These are phyloP conservation scores for Ustilago trichophora DNA, from an alignment of 1,284 basidiomycete genomes.

Conservation along the genomic window DNA sequence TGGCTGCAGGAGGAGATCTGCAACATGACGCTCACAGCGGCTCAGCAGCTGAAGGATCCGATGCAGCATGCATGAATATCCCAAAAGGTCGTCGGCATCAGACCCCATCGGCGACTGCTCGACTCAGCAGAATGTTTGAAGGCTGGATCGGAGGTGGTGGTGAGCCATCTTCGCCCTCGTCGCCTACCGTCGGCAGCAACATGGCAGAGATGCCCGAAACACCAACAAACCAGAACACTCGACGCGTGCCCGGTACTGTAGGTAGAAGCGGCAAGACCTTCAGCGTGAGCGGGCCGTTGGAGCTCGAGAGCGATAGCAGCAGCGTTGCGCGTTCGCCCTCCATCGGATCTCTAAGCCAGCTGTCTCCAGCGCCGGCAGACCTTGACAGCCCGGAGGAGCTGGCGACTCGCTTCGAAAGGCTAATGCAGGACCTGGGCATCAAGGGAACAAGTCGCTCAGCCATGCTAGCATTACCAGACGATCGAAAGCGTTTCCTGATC, in stretches of 20 bases:
- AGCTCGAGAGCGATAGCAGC: constrained; percentile 44
- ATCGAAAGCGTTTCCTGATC: constrained; percentile 78
- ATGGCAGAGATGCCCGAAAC: constrained; percentile 23
- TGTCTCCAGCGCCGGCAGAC: constrained; percentile 18
- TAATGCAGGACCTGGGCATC: constrained; percentile 69
- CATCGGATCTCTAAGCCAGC: constrained; percentile 18
- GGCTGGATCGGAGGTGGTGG: constrained; percentile 48
- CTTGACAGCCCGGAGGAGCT: constrained; percentile 37
- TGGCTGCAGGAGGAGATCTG: neutral
- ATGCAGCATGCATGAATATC: constrained; percentile 11
- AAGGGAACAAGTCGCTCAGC: constrained; percentile 75
- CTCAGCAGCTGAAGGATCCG: neutral
- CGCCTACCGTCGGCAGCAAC: neutral
- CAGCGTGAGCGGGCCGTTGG: constrained; percentile 54
- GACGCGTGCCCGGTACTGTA: constrained; percentile 26
- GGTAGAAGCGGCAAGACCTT: constrained; percentile 40
- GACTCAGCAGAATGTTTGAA: constrained; percentile 58
- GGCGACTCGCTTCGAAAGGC: constrained; percentile 36
- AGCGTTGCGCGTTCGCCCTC: constrained; percentile 31
- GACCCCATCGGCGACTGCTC: constrained; percentile 41
- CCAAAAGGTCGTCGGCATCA: constrained; percentile 34
- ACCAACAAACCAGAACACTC: constrained; percentile 14
- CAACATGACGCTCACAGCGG: neutral
- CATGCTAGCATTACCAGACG: constrained; percentile 75
- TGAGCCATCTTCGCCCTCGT: constrained; percentile 27